These are phyloP conservation scores for Schizochytrium sp. DNA, from an alignment of 108 stramenopile genomes.

Conservation along the genomic window DNA sequence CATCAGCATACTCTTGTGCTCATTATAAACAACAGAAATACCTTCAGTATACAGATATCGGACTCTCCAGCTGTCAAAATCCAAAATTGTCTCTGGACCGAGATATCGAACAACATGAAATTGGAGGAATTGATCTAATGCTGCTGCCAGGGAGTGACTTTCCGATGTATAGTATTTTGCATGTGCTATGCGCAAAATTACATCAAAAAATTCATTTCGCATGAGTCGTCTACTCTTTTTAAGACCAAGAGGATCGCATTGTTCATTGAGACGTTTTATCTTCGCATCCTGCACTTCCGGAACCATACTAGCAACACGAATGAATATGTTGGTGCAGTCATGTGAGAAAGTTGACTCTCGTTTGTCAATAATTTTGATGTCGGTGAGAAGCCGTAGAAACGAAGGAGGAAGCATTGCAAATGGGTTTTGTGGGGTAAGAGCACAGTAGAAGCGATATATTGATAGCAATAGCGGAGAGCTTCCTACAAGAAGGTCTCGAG, in stretches of 20 bases:
- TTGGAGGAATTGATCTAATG: slow-evolving; percentile 3
- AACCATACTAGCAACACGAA: not conserved
- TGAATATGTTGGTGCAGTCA: slow-evolving; percentile 29
- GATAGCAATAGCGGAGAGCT: slow-evolving; percentile 32
- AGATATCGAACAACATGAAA: slow-evolving; percentile 55
- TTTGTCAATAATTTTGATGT: not conserved
- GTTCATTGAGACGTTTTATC: not conserved
- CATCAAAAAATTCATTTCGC: slow-evolving; percentile 70
- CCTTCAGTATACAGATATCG: slow-evolving; percentile 65
- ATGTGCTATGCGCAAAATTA: slow-evolving; percentile 65
- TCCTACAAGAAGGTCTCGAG: not conserved
- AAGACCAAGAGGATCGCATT: slow-evolving; percentile 60
- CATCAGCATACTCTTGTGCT: slow-evolving; percentile 54
- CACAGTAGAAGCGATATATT: slow-evolving; percentile 28
- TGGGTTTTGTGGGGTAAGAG: slow-evolving; percentile 34
- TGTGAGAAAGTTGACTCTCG: not conserved
- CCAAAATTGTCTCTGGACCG: slow-evolving; percentile 63
- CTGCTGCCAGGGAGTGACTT: not conserved
- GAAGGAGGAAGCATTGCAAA: slow-evolving; percentile 42
- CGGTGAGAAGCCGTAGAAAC: slow-evolving; percentile 5
- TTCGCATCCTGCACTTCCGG: not conserved
- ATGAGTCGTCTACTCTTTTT: slow-evolving; percentile 69
- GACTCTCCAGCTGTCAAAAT: slow-evolving; percentile 68
- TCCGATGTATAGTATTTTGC: slow-evolving; percentile 57
- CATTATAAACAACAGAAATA: slow-evolving; percentile 63